Percentiles rank a stretch among this genome's conserved stretches.
These are phyloP conservation scores for Macrolepiota fuliginosa DNA, from an alignment of 768 basidiomycete species.

Conservation along the genomic window DNA sequence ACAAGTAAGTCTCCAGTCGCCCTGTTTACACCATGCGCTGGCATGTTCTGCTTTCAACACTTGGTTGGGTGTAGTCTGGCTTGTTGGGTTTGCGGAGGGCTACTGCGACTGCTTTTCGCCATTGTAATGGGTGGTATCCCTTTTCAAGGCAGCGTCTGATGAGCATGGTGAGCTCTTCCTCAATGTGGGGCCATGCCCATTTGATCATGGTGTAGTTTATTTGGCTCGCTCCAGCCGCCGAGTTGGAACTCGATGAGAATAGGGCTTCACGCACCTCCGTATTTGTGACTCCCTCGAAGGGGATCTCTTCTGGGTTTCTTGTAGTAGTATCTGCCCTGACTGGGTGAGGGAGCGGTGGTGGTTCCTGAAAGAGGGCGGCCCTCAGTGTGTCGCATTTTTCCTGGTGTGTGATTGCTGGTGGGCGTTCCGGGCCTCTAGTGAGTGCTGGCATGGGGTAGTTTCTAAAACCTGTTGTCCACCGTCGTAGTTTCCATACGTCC, in stretches of 20 bases:
- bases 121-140: conserved; percentile 24
- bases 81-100: conserved; percentile 33
- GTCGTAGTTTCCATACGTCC: conserved; percentile 23
- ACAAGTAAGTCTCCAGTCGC: no score
- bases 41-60: not conserved
- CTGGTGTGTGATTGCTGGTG: conserved; percentile 15
- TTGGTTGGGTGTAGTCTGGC: conserved; percentile 31
- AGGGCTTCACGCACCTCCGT: conserved; percentile 23
- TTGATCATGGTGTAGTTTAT: conserved; percentile 21
- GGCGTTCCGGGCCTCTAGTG: not conserved
- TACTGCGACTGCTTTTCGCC: conserved; percentile 25
- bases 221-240: conserved; percentile 23
- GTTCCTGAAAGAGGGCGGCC: conserved; percentile 22
- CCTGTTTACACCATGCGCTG: no score
- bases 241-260: conserved; percentile 16
- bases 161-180: conserved; percentile 6
- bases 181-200: conserved; percentile 22
- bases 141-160: conserved; percentile 18
- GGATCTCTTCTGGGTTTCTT: conserved; percentile 12
- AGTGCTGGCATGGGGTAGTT: conserved; percentile 27
- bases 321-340: conserved; percentile 3
- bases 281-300: conserved; percentile 15
- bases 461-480: conserved; percentile 22
- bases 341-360: conserved; percentile 8
- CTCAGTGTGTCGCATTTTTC: conserved; percentile 23